A percentile compares a stretch with the other conserved stretches of the same genome.
phyloP scores from a whole-genome alignment of 257 asterid genomes.

The Gentiana macrophylla region DNA sequence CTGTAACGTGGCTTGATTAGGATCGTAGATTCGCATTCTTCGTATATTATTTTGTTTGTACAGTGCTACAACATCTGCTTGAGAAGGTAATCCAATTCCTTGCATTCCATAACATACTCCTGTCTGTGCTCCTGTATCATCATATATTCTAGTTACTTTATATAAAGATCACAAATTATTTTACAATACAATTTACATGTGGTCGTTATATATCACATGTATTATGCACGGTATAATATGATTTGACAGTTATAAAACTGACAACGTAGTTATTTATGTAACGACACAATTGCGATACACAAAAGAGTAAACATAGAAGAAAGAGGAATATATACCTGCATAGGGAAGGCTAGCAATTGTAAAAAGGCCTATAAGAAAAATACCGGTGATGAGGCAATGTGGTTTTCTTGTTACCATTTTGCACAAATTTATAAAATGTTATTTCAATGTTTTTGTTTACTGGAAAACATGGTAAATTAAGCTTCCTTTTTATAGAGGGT shows the following conservation, averaged over 20 bases:
- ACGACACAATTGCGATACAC: no score
- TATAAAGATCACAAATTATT: background rate
- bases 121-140: constrained; percentile 17
- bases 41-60: constrained; percentile 18
- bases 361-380: constrained; percentile 7
- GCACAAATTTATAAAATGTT: background rate
- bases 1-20: constrained; percentile 17
- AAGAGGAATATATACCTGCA: constrained; percentile 4
- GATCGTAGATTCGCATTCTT: constrained; percentile 25
- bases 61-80: constrained; percentile 17
- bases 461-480: background rate
- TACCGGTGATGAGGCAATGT: background rate
- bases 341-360: constrained; percentile 4
- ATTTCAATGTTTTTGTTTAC: background rate
- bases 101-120: constrained; percentile 22
- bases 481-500: background rate
- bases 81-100: constrained; percentile 16
- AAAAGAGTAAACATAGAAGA: background rate
- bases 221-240: no score
- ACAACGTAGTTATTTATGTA: no score
- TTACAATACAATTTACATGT: background rate
- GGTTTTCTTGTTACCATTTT: constrained; percentile 6
- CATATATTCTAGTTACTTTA: background rate
- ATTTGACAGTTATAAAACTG: no score
- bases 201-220: no score